phyloP scores from a whole-genome alignment of 306 rosid genomes.

The Ormosia emarginata region DNA sequence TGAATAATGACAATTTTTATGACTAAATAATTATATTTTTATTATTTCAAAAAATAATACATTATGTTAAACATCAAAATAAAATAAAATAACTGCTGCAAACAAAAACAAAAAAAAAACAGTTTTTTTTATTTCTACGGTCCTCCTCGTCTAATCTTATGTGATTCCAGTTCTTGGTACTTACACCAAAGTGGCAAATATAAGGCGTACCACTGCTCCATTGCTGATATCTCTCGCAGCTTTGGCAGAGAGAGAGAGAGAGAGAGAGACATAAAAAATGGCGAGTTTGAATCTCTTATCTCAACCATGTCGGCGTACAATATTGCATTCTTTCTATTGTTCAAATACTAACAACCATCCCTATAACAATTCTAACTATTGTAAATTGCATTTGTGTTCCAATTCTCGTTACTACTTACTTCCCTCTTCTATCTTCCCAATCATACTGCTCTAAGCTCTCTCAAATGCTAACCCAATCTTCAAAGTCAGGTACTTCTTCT shows the following conservation, averaged over 20 bases:
- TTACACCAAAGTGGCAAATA: not conserved
- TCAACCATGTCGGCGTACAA: slow-evolving; percentile 49
- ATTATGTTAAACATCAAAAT: too few species aligned
- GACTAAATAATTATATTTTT: too few species aligned
- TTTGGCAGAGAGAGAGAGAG: not conserved
- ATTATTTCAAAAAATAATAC: too few species aligned
- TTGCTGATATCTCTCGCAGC: not conserved
- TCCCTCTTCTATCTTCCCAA: slow-evolving; percentile 29
- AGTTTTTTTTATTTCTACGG: too few species aligned
- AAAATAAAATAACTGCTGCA: too few species aligned
- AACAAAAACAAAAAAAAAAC: too few species aligned
- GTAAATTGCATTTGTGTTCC: slow-evolving; percentile 30
- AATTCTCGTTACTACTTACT: slow-evolving; percentile 14
- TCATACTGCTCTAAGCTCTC: not conserved
- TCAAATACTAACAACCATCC: not conserved
- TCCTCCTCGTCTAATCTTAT: too few species aligned
- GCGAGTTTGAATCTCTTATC: slow-evolving; percentile 50
- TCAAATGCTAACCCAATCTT: slow-evolving; percentile 31
- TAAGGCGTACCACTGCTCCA: not conserved
- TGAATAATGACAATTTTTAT: too few species aligned
- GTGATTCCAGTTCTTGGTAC: too few species aligned
- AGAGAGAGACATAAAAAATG: slow-evolving; percentile 28
- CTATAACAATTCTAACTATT: not conserved
- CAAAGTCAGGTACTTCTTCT: slow-evolving; percentile 52
- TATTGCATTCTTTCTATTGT: slow-evolving; percentile 27